Evolutionary conservation across 176 grass and related monocot species (phyloP), one percentile per base, ranked within the genome.

Genomic region (Juncus inflexus): DNA sequence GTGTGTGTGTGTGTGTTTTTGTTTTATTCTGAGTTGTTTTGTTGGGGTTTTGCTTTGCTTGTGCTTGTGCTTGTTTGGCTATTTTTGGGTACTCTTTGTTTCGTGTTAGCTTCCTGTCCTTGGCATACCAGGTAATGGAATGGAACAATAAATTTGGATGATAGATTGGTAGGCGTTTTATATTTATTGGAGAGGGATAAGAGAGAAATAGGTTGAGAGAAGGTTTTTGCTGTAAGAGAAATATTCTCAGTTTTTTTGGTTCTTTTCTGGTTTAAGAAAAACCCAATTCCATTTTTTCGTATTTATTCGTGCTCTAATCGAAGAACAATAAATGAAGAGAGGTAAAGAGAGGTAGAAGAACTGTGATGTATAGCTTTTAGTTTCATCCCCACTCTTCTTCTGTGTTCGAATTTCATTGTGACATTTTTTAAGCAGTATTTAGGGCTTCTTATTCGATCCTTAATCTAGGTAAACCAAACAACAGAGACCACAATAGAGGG

Each of bases 391-490:
- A 9, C 15, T 14, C 1, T 52, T 66, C 11, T 15, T 8, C 49
- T 66, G 15, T 66, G 15, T 9, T 14, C 35, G 35, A 67, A 50
- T 67, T 67, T 10, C 15, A 50, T 6, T 47, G 1, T 9, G 4
- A 47, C 4, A 6, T 47, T 47, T 47, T 9, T 47, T 11, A 67
- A 35, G 47, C 1, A 12, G 8, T 53, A 68, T 54, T 68, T 37
- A 3, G 5, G 50, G 19, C 65, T 68, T 37, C 65, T 68, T 37
- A 55, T 69, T 69, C 4, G 0, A 47, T 47, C 43, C 6, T 5
- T 47, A 47, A 9, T 6, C 66, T 52, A 15, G 51, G n/a, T 50
- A 69, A 69, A 42, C 35, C n/a, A 67, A 67, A 28, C n/a, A 67
- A 67, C 9, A 9, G 6, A 12, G 36, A 51, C 64, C 5, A 67